Base-by-base conservation (phyloP, 2,329 filamentous ascomycete genomes). In the Fusarium caatingaense region DNA sequence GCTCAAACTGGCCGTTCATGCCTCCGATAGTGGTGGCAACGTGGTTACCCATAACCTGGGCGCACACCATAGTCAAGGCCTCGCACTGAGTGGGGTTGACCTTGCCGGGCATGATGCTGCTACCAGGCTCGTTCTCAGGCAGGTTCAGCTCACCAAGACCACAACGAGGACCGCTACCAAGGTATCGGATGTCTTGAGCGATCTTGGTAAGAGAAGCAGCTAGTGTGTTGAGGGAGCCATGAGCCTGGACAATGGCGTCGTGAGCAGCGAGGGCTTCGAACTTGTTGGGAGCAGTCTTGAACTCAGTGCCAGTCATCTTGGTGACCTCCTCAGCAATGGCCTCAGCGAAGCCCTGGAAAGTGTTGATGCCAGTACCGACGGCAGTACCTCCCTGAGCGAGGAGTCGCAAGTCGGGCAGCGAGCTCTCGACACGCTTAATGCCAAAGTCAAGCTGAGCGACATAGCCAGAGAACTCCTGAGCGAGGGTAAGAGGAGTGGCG, bases 11-110 rank as follows among this genome's bases (percentile, higher is more conserved):
- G 72, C 96, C 96, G 84, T 96, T 97, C 86, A 97, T 97, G 78
- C 95, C 96, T 69, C 94, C 93, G 76, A 98, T 93, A 30, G 95
- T 98, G 66, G 93, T 91, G 40, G 96, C 93, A 56, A 94, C 92
- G 80, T 98, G 91, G 87, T 99, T 99, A 78, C 96, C 96, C 88
- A 98, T 97, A 68, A 99, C 95, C 83, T 99, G 96, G 21, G 93
- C 90, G 85, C 95, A 98, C 66, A 98, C 87, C 96, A 99, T 99
- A 75, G 96, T 98, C 81, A 99, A 85, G 67, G 94, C 93, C 86
- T 99, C 96, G 83, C 94, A 97, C 84, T 99, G 96, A 32, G 96
- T 99, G 32, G 96, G 96, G 86, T 99, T 99, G 80, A 99, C 96
- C 87, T 99, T 99, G 78, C 96, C 96, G 46, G 96, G 96, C 96